Evolutionary conservation across 305 asterid species (phyloP), one percentile per base, ranked within the genome.

Genomic region (Fraxinus latifolia): DNA sequence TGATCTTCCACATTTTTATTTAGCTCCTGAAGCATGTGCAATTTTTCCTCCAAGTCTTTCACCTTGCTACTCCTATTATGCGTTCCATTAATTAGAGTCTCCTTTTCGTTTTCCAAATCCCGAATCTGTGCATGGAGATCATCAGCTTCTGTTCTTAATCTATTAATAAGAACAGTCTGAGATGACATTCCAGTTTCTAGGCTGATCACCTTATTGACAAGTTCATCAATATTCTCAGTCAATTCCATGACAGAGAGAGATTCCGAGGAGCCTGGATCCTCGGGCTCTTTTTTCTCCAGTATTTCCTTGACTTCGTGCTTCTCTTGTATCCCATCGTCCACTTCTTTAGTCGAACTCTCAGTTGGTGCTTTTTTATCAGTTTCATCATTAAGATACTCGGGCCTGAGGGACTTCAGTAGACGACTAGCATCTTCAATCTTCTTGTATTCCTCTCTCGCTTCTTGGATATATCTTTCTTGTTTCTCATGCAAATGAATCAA

Each of bases 181-280:
- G 96, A 87, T 2, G 95, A 90, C 39, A 93, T 90, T 1, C 89
- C 88, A 1, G 90, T 89, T 79, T 93, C 97, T 29, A 92, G 82
- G 81, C 82, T 72, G 47, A 93, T 79, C 84, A 92, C 93, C 82
- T 91, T 89, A 77, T 39, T 88, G 25, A 93, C 94, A 14, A 93
- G 83, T 86, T 89, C 89, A 8, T 93, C 97, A 0, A 93, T 90
- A 83, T 92, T 93, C 82, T 90, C 96, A 1, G 93, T 92, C 73
- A 92, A 70, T 82, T 92, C 90, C 27, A 87, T 85, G 83, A 90
- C 93, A 0, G 92, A 87, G 29, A 89, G 79, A n/a, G 87, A 15
- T 29, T 29, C 81, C 32, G 36, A 58, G 1, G 86, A 82, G 79
- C 81, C 82, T 37, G n/a, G 19, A 81, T 89, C 93, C 9, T 44